Conservation (phyloP, 78 protist genomes). For the Pigoraptor vietnamica region DNA sequence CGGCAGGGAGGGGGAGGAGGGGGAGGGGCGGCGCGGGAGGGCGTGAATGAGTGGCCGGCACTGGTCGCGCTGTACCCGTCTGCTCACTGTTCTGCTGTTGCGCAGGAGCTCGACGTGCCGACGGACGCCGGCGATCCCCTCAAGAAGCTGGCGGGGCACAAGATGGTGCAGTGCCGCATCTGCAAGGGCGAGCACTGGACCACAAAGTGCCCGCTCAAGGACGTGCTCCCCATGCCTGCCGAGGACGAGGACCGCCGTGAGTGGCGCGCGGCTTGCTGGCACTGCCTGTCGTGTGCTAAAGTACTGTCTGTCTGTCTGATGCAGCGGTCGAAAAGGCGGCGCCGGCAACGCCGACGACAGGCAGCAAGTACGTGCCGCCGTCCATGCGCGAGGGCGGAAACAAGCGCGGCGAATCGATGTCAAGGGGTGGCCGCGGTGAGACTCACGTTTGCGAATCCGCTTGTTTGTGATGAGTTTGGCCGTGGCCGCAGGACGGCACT, state of each 20-base stretch:
- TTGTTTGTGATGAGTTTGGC: too few species aligned
- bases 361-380: slow-evolving; percentile 26
- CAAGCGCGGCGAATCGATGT: not conserved
- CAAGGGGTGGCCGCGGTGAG: too few species aligned
- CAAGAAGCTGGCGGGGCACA: not conserved
- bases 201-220: slow-evolving; percentile 32
- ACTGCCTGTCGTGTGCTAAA: too few species aligned
- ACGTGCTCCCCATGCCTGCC: not conserved
- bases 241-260: not conserved
- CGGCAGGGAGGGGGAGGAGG: not conserved
- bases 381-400: not conserved
- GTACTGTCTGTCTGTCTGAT: not conserved
- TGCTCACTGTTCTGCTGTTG: too few species aligned
- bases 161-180: slow-evolving; percentile 19
- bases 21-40: not conserved
- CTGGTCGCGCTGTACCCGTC: too few species aligned
- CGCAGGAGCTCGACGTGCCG: not conserved
- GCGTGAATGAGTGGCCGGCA: too few species aligned
- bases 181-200: slow-evolving; percentile 42
- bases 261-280: not conserved
- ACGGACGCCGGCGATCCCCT: not conserved
- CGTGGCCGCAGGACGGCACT: too few species aligned
- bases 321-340: not conserved
- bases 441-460: too few species aligned
- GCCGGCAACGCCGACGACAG: not conserved